phyloP scores from a whole-genome alignment of 1,284 basidiomycete genomes.

The Ceratobasidium sp. region DNA sequence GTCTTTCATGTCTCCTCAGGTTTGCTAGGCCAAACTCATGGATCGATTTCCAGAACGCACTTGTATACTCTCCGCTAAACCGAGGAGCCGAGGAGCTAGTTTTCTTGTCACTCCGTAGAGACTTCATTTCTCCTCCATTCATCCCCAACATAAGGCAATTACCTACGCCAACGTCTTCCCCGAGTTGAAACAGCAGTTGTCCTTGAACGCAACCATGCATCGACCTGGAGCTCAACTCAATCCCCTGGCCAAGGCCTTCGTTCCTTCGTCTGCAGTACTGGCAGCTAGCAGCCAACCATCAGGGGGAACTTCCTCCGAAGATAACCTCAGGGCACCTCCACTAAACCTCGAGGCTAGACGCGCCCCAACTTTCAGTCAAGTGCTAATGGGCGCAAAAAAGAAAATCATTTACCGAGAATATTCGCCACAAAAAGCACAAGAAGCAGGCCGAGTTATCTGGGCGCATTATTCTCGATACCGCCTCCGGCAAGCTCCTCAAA shows the following conservation, averaged over 20 bases:
- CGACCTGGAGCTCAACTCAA: background rate
- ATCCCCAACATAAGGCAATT: background rate
- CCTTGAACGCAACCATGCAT: background rate
- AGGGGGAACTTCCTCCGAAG: too few species aligned
- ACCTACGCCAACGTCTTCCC: background rate
- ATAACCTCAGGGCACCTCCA: too few species aligned
- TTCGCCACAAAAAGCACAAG: background rate
- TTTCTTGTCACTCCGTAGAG: background rate
- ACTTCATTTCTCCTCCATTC: background rate
- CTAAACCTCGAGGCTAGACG: too few species aligned
- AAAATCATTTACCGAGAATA: slow-evolving; percentile 19
- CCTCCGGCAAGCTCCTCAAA: background rate
- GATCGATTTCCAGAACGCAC: background rate
- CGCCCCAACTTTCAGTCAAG: too few species aligned
- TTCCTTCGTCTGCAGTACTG: background rate
- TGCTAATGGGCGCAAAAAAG: too few species aligned
- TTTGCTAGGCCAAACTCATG: slow-evolving; percentile 2
- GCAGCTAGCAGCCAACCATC: too few species aligned
- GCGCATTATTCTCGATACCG: slow-evolving; percentile 3
- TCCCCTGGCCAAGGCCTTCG: slow-evolving; percentile 18
- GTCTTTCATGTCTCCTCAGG: background rate
- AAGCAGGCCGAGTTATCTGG: slow-evolving; percentile 14
- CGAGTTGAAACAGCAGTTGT: background rate
- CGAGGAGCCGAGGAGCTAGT: slow-evolving; percentile 27
- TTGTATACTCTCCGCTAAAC: slow-evolving; percentile 7